Evolutionary conservation across 768 basidiomycete species (phyloP), one percentile per base, ranked within the genome.

Genomic region (Cystofilobasidium ferigula): DNA sequence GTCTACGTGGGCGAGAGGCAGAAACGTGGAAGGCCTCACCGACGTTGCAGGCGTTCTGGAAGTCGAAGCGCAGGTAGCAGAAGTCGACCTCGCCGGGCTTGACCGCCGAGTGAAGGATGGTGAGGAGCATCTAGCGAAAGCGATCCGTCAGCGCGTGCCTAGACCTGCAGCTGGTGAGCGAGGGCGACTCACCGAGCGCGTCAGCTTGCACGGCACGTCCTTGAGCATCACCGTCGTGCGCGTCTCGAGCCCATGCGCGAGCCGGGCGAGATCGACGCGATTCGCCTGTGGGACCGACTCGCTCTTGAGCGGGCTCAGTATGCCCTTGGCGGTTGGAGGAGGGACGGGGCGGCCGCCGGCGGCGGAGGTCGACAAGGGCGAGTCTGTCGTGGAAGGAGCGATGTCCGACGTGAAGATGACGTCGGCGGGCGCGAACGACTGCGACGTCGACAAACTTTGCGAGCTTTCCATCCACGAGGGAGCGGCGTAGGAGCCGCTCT

Each of bases 221-320:
- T 63, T 63, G 40, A 63, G 38, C 62, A 63, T 63, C 24, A 63
- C 62, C 24, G 62, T 63, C 51, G 47, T 42, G 51, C 62, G 35
- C 7, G 38, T 56, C 53, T 63, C 62, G 8, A 56, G 7, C 2
- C 51, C 38, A 8, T 26, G 36, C 1, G n/a, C 24, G 36, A 63
- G 51, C 36, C 62, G 35, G 10, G 40, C 62, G 12, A 63, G 38
- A 22, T 26, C 12, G 26, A 63, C 26, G 16, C 47, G 45, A 28
- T 63, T 63, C 24, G 62, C 62, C 53, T 42, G 38, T 0, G 62
- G 51, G 16, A 56, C 51, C 51, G 35, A 38, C 6, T 63, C 62
- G 13, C 18, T n/a, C 34, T 45, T 36, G 20, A 53, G 26, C 47
- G 36, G 43, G n/a, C 24, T 35, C 61, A 53, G 18, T 6, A 53